Base-by-base conservation (phyloP, 2,329 filamentous ascomycete genomes). In the Neofusicoccum kwambonambiense region DNA sequence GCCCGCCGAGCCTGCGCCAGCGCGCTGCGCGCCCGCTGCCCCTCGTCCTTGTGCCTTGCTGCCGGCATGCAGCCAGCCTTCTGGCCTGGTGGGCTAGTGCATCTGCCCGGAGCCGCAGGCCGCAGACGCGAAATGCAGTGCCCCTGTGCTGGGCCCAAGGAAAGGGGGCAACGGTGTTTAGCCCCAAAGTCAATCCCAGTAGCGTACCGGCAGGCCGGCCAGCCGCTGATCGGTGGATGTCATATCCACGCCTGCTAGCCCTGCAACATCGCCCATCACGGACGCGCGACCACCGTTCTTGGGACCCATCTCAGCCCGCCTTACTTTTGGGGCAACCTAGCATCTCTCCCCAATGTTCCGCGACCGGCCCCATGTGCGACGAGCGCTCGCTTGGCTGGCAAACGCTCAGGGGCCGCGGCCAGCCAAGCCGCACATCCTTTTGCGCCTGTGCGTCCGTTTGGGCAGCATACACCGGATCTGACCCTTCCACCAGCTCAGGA, bases 401-500 rank as follows among this genome's bases (percentile, higher is more conserved):
- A 61, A 61, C 42, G 39, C 51, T 64, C 62, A 64, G 62, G 62
- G 62, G 62, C 31, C 54, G 54, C 58, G 62, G 27, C 52, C 45
- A 52, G 62, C 62, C 62, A 57, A 58, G 51, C 62, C 62, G 62
- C 42, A 64, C 51, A 57, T 57, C 52, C 62, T 64, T 64, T 64
- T 49, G 27, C 17, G 22, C 44, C 62, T 58, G 51, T 49, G 62
- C 62, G 44, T 42, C 44, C 39, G 34, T 64, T 64, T 58, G 62
- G 62, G 62, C 62, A 64, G 51, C 62, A 64, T 64, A 64, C 61
- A 64, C 61, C 62, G 51, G 62, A 64, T 64, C 51, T 58, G 62
- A 64, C 51, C 61, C 34, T 64, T 58, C 62, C 62, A 64, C 52
- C 50, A 51, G 42, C 34, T 58, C 52, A 57, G 39, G 51, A 64